Percentiles rank a stretch among this genome's conserved stretches.
Evolutionary conservation across 169 alveolate species (phyloP).

Genomic region (Plasmodium inui): DNA sequence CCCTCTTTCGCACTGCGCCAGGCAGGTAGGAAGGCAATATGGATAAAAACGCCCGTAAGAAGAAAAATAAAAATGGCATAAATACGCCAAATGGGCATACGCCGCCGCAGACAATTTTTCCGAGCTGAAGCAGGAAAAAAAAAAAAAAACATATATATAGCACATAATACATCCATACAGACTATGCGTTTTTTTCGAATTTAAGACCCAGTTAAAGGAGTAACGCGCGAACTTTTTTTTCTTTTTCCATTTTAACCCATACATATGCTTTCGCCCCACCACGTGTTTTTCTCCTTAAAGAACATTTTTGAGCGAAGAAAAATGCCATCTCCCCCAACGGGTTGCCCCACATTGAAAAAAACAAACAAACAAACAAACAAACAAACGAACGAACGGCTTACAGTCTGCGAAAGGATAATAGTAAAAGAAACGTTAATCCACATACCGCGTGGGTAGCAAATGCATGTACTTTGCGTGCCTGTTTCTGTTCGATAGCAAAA

Average conservation of each 20-base stretch:
- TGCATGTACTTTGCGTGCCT: background rate
- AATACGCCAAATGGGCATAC: background rate
- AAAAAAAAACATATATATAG: too few species aligned
- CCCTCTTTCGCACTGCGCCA: background rate
- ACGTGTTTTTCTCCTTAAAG: background rate
- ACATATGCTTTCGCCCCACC: background rate
- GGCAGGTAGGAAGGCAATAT: background rate
- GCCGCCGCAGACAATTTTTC: background rate
- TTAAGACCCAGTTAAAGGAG: background rate
- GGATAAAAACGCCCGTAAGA: background rate
- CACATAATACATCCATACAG: background rate
- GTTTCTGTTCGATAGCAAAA: background rate
- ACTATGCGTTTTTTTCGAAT: background rate
- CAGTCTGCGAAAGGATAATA: background rate
- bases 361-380: background rate
- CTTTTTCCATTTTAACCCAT: background rate
- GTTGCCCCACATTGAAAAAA: background rate
- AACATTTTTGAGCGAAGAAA: background rate
- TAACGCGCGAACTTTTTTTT: background rate
- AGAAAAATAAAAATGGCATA: background rate
- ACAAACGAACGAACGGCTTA: background rate
- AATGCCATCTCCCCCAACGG: background rate
- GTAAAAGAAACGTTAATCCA: background rate
- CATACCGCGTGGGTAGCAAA: background rate
- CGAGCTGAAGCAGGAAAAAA: background rate